Base-by-base conservation (phyloP, 106 monocot genomes). In the Gastrodia elata region DNA sequence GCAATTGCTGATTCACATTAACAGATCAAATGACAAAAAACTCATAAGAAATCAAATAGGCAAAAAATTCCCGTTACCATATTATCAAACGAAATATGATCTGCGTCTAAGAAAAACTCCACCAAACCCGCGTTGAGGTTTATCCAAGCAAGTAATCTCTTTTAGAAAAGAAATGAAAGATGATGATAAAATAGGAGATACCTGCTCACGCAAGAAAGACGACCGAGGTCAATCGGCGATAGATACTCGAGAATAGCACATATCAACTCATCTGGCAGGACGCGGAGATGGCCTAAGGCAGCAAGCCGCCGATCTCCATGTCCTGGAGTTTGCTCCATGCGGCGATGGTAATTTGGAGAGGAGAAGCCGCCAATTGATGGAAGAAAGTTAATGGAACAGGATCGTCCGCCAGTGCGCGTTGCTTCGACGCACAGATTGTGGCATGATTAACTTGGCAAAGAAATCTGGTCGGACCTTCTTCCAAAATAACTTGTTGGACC, bases 151-250 rank as follows among this genome's bases (percentile, higher is more conserved):
- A 28, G 9, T 61, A 61, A 26, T 11, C 30, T 43, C 11, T 10
- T 43, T 43, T 7, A 11, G 61, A 28, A 32, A 61, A 61, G 32
- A 0, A 27, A 8, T 58, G 30, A 61, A 30, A 61, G 30, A 61
- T 13, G 11, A 30, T 30, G 61, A 3, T 13, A 64, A 0, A 6
- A 20, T 33, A 41, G 68, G 38, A 46, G 39, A 22, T 33, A 95
- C 97, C 97, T 98, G 93, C 93, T 98, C 64, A 87, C 97, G 75
- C 90, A 93, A 72, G 93, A 71, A 34, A 98, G 88, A 64, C 86
- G 97, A 43, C 72, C 86, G 79, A 98, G 74, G 55, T 98, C 93
- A 48, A 64, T 37, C 13, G 91, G 83, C 22, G 80, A 52, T 71
- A 98, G 90, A 74, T 79, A 85, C 30, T 98, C 93, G 58, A 93